Percentiles rank a stretch among this genome's conserved stretches.
These are phyloP conservation scores for Colletotrichum somersetense DNA, from an alignment of 2,329 filamentous ascomycete species.

Conservation along the genomic window DNA sequence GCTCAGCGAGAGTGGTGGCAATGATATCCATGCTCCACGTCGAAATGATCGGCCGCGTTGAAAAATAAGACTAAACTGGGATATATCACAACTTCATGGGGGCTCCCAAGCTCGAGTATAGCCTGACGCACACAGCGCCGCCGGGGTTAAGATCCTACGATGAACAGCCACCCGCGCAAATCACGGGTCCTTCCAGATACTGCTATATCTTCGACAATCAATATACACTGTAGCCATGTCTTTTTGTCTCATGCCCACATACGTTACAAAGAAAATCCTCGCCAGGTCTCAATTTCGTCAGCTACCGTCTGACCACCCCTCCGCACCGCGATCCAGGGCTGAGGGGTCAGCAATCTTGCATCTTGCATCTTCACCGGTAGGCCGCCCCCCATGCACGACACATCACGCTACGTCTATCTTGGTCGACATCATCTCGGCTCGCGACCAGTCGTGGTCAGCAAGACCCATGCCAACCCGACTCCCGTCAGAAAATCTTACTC, in stretches of 20 bases:
- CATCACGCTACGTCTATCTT: slow-evolving; percentile 23
- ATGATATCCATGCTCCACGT: background rate
- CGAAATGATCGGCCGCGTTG: background rate
- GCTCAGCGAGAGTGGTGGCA: background rate
- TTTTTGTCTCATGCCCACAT: background rate
- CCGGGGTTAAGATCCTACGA: background rate
- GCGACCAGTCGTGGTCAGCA: slow-evolving; percentile 16
- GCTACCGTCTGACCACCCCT: slow-evolving; percentile 2
- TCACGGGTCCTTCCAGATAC: background rate
- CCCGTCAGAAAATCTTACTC: slow-evolving; percentile 6
- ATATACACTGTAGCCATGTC: background rate
- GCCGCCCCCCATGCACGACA: background rate
- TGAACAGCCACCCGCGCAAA: background rate
- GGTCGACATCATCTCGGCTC: slow-evolving; percentile 18
- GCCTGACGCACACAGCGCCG: background rate
- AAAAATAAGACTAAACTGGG: background rate
- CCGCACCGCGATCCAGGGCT: background rate
- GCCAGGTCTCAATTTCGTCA: background rate
- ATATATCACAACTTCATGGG: too few species aligned
- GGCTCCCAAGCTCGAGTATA: background rate
- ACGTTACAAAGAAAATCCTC: background rate
- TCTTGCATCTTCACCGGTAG: background rate
- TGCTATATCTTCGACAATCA: background rate
- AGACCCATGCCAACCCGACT: slow-evolving; percentile 6
- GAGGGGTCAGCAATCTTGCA: background rate